These are phyloP conservation scores for Venturia aucupariae DNA, from an alignment of 2,329 filamentous ascomycete species.

Conservation along the genomic window DNA sequence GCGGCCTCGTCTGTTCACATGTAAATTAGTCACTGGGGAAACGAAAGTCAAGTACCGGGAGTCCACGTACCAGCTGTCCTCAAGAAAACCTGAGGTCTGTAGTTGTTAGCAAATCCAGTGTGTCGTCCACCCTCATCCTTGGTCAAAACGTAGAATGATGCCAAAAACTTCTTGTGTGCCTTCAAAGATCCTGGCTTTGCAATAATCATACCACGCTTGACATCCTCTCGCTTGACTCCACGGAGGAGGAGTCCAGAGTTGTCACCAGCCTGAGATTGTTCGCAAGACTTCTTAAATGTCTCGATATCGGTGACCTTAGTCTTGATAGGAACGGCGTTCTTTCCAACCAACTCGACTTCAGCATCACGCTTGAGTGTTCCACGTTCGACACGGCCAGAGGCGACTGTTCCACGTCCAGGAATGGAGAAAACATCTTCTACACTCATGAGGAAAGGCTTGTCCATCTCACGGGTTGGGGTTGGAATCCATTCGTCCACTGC, in stretches of 20 bases:
- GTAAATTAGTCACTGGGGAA: not conserved
- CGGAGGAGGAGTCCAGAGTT: constrained; percentile 96
- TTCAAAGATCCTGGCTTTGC: constrained; percentile 74
- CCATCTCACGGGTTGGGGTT: constrained; percentile 82
- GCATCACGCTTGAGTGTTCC: constrained; percentile 87
- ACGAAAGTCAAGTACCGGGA: not conserved
- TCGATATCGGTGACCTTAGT: constrained; percentile 99
- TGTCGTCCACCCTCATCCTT: constrained; percentile 98
- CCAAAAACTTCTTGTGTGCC: constrained; percentile 83
- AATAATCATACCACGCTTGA: constrained; percentile 90
- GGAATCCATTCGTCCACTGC: constrained; percentile 96
- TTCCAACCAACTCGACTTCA: constrained; percentile 91
- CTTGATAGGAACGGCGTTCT: constrained; percentile 73
- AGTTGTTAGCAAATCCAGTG: constrained; percentile 92
- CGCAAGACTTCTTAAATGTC: constrained; percentile 99
- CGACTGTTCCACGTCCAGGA: constrained; percentile 85
- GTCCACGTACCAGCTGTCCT: constrained; percentile 71
- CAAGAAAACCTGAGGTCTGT: constrained; percentile 93
- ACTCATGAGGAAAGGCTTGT: constrained; percentile 99
- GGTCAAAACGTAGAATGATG: constrained; percentile 91
- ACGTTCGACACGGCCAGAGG: constrained; percentile 94
- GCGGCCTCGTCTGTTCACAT: constrained; percentile 50
- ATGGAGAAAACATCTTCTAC: constrained; percentile 61
- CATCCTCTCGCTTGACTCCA: constrained; percentile 91
- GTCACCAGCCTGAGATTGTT: constrained; percentile 91